These are phyloP conservation scores for Botrytis paeoniae DNA, from an alignment of 2,329 filamentous ascomycete species.

Conservation along the genomic window DNA sequence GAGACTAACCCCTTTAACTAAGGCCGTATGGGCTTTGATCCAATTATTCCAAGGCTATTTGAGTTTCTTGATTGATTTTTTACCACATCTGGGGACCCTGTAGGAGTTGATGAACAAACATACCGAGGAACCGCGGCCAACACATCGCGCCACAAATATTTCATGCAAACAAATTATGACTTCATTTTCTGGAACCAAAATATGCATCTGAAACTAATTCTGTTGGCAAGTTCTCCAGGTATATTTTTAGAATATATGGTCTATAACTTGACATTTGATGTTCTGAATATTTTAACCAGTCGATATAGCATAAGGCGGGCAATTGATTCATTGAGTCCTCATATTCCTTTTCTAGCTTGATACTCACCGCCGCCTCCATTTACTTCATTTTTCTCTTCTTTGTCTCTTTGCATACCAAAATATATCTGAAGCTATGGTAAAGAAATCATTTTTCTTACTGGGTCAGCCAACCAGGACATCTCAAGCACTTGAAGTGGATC, in stretches of 20 bases:
- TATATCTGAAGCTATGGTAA: neutral
- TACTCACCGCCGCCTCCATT: neutral
- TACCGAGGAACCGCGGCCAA: constrained; percentile 11
- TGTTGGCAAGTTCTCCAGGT: neutral
- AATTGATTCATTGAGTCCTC: neutral
- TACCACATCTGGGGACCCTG: neutral
- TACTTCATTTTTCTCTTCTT: neutral
- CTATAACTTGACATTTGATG: neutral
- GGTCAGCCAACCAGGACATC: constrained; percentile 18
- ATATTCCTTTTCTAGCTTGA: neutral
- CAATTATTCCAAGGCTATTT: neutral
- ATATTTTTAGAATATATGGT: neutral
- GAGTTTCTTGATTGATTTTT: neutral
- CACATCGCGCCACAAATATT: neutral
- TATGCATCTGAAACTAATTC: neutral
- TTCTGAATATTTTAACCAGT: neutral
- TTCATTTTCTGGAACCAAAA: neutral
- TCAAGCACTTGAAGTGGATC: constrained; percentile 20
- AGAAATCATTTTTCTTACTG: constrained; percentile 20
- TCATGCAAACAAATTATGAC: neutral
- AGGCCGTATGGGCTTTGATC: neutral
- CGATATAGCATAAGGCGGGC: neutral
- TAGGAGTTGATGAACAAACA: neutral
- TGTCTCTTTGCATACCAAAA: neutral
- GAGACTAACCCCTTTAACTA: neutral